Evolutionary conservation across 2,329 filamentous ascomycete species (phyloP), one percentile per base, ranked within the genome.

Genomic region (Xylaria sp.): DNA sequence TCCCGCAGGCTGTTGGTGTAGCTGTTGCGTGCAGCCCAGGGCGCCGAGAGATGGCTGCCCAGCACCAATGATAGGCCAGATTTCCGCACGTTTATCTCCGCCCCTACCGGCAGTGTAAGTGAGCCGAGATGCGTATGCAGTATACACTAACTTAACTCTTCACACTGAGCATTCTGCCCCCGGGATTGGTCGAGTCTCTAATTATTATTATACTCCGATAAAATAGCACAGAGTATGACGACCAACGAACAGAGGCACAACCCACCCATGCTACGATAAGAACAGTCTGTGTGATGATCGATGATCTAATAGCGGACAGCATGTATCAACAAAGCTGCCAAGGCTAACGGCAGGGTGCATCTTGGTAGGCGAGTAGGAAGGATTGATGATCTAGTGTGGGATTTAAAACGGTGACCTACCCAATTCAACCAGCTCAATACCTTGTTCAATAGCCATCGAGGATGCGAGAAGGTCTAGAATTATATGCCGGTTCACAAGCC

Each of bases 41-140:
- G 52, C 32, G 52, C 32, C 52, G 37, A 23, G n/a, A 25, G 5
- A 46, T n/a, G 13, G 23, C 51, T 37, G 52, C 32, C 44, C 5
- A 44, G 55, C 20, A 32, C 68, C 68, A 70, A 70, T 70, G 34
- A 65, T 37, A 23, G 32, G 56, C 18, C n/a, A 23, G 59, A 28
- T 32, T 62, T 55, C 57, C n/a, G 65, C 68, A 68, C 68, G 61
- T 58, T 28, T 28, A 46, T 44, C 37, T 39, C 39, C 25, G 56
- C 23, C 15, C 10, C 39, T 44, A 44, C 56, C 23, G 23, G 23
- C 39, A 58, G 39, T 46, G 37, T 46, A 28, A 46, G 10, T 46
- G 55, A 23, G 15, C 55, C 23, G 37, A 57, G 34, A n/a, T 37
- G 23, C 34, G 23, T 28, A 18, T 18, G 41, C 20, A 32, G 12